Conservation (phyloP, 208 protist genomes). For the Phytomonas sp. region DNA sequence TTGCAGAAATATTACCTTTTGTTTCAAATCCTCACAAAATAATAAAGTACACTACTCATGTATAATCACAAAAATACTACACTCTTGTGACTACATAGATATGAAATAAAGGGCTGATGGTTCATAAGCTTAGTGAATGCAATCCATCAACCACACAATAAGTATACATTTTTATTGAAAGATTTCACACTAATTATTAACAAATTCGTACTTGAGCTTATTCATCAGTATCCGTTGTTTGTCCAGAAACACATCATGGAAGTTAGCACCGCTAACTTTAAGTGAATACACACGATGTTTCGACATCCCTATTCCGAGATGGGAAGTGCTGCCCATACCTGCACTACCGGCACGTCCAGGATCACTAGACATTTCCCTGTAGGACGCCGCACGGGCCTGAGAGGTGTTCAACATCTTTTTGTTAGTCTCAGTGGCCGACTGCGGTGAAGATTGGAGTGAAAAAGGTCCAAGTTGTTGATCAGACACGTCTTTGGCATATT, state of each 20-base stretch:
- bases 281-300: background rate
- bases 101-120: background rate
- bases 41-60: slow-evolving; percentile 1
- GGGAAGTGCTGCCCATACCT: background rate
- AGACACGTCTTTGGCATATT: background rate
- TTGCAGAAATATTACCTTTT: background rate
- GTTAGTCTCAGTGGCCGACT: background rate
- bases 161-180: background rate
- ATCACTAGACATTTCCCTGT: background rate
- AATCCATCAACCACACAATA: no score
- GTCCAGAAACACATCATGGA: background rate
- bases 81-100: background rate
- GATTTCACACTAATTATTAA: background rate
- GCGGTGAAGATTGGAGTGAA: background rate
- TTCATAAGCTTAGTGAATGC: no score
- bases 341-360: background rate
- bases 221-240: background rate
- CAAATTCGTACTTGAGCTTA: background rate
- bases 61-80: background rate
- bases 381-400: background rate
- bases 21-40: background rate
- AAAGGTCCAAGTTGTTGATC: background rate
- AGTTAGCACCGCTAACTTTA: background rate
- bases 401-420: background rate
- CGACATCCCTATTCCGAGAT: background rate